These are phyloP conservation scores for Wickerhamomyces bisporus DNA, from an alignment of 805 yeast species.

Conservation along the genomic window DNA sequence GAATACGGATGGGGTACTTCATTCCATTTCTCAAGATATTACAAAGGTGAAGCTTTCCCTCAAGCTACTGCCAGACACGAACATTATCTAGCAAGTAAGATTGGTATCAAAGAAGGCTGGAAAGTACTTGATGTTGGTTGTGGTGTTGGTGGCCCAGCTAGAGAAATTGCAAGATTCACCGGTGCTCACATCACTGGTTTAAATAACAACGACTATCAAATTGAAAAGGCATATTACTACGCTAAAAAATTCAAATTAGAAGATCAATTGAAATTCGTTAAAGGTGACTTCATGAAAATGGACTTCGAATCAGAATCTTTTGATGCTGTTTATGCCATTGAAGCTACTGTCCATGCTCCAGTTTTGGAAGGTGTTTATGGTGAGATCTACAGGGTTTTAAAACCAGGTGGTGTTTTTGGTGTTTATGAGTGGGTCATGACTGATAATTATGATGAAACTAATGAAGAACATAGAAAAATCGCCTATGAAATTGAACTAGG, in stretches of 20 bases:
- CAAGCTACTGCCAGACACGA: slow-evolving; percentile 98
- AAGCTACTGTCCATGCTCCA: slow-evolving; percentile 98
- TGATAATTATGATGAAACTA: slow-evolving; percentile 80
- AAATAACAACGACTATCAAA: slow-evolving; percentile 96
- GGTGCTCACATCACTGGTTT: slow-evolving; percentile 83
- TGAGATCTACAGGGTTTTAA: slow-evolving; percentile 90
- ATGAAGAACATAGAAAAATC: slow-evolving; percentile 86
- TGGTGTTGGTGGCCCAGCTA: slow-evolving; percentile 99
- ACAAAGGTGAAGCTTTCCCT: slow-evolving; percentile 85
- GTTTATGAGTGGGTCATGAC: slow-evolving; percentile 99
- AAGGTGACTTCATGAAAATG: slow-evolving; percentile 99
- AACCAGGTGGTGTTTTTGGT: slow-evolving; percentile 97
- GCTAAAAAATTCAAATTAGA: slow-evolving; percentile 61
- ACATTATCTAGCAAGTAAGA: slow-evolving; percentile 86
- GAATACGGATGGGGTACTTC: slow-evolving; percentile 99
- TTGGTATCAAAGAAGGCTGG: slow-evolving; percentile 73
- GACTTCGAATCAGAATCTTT: slow-evolving; percentile 86
- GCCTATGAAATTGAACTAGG: slow-evolving; percentile 98
- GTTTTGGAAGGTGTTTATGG: slow-evolving; percentile 91
- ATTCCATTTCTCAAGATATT: slow-evolving; percentile 94
- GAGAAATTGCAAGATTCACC: slow-evolving; percentile 91
- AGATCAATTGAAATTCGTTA: slow-evolving; percentile 76
- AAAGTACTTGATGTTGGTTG: slow-evolving; percentile 96
- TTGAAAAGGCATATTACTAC: slow-evolving; percentile 82
- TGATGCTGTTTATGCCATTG: slow-evolving; percentile 97